A percentile compares a stretch with the other conserved stretches of the same genome.
Conservation (phyloP, 2,329 filamentous ascomycete species). For the Chaetomiaceae sp. region DNA sequence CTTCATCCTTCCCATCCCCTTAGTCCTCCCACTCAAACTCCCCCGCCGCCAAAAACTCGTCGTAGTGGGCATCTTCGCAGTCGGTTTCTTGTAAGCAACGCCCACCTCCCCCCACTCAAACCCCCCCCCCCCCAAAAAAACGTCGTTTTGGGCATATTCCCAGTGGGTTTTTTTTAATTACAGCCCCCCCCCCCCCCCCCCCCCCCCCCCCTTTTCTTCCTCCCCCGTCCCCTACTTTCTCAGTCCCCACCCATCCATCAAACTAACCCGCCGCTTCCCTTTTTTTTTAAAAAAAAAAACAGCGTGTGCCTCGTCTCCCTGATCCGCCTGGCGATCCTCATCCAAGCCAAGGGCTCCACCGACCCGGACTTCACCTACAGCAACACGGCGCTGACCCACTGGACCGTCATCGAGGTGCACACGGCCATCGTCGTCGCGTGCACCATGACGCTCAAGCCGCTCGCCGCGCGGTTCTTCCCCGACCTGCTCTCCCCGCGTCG, state of each 20-base stretch:
- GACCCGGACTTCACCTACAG: constrained; percentile 29
- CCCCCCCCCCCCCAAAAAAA: background rate
- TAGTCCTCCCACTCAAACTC: constrained; percentile 14
- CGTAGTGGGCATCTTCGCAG: constrained; percentile 21
- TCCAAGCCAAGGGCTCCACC: constrained; percentile 13
- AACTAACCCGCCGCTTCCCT: too few species aligned
- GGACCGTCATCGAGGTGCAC: constrained; percentile 34
- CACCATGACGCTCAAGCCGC: constrained; percentile 36
- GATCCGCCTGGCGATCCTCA: constrained; percentile 30
- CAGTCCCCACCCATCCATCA: too few species aligned
- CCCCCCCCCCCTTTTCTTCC: too few species aligned
- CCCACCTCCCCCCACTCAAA: background rate
- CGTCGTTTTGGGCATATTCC: too few species aligned
- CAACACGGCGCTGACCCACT: constrained; percentile 28
- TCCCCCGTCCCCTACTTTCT: too few species aligned
- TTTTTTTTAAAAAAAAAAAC: too few species aligned
- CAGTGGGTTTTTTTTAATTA: too few species aligned
- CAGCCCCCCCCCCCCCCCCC: too few species aligned
- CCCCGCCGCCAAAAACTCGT: constrained; percentile 17
- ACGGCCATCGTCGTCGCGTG: constrained; percentile 34
- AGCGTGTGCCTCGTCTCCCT: constrained; percentile 35
- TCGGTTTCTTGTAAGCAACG: constrained; percentile 23
- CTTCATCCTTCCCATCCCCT: constrained; percentile 38
- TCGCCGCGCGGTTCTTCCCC: constrained; percentile 31
- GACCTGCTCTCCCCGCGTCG: constrained; percentile 6